phyloP scores from a whole-genome alignment of 1,284 basidiomycete species.

The Entoloma clypeatum region DNA sequence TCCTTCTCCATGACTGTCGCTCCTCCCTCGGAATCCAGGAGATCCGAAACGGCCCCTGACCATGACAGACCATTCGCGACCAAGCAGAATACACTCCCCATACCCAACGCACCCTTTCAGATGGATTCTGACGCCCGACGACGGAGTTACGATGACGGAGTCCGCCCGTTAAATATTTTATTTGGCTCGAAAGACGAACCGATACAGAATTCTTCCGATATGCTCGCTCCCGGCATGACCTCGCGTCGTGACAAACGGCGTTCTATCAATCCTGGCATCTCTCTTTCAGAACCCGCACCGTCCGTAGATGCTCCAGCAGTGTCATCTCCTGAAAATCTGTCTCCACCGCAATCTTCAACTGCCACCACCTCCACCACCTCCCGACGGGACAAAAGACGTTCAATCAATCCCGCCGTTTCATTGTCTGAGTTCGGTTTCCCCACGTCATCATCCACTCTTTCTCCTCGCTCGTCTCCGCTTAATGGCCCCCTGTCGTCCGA shows the following conservation, averaged over 20 bases:
- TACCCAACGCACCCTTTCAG: constrained; percentile 21
- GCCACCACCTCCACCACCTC: constrained; percentile 28
- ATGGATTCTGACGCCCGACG: constrained; percentile 35
- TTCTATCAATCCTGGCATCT: constrained; percentile 43
- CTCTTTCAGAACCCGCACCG: no score
- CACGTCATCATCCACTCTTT: constrained; percentile 28
- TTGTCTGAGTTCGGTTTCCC: constrained; percentile 30
- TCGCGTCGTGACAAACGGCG: constrained; percentile 38
- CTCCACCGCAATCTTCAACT: constrained; percentile 15
- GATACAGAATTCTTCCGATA: constrained; percentile 13
- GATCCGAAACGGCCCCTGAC: constrained; percentile 12
- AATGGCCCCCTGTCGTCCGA: constrained; percentile 14
- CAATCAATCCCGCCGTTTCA: constrained; percentile 42
- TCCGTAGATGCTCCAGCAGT: no score
- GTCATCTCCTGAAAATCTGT: no score
- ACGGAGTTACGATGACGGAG: constrained; percentile 59
- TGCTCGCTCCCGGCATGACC: constrained; percentile 16
- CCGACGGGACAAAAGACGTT: constrained; percentile 40
- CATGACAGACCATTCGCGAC: constrained; percentile 21
- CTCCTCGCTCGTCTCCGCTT: constrained; percentile 32
- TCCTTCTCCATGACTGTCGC: constrained; percentile 41
- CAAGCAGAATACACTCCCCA: constrained; percentile 35
- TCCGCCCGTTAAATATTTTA: constrained; percentile 47
- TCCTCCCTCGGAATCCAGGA: constrained; percentile 25
- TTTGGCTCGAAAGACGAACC: constrained; percentile 28